Evolutionary conservation across 768 basidiomycete genomes (phyloP).

Genomic region (Naematelia aurantialba): DNA sequence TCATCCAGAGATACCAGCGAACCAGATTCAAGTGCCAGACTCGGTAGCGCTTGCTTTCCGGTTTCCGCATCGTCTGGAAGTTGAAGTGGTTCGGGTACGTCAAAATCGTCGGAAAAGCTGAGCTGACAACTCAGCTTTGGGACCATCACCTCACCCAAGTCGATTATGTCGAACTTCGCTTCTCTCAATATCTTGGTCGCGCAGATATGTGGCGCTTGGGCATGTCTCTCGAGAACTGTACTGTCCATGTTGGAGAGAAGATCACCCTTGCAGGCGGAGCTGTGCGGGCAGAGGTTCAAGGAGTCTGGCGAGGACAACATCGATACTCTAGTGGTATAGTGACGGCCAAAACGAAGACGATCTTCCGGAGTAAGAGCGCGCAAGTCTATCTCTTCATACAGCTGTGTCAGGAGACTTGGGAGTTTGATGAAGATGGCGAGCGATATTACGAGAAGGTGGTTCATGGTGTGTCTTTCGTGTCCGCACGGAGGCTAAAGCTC

Average conservation of each 20-base stretch:
- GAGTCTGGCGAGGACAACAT: constrained; percentile 63
- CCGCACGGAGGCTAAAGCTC: not conserved
- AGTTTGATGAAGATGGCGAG: constrained; percentile 93
- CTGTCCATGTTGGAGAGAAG: constrained; percentile 78
- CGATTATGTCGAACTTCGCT: constrained; percentile 71
- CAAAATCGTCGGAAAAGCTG: not conserved
- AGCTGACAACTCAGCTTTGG: constrained; percentile 42
- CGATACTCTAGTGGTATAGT: constrained; percentile 66
- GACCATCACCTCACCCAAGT: constrained; percentile 55
- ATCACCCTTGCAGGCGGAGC: constrained; percentile 78
- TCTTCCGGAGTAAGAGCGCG: constrained; percentile 86
- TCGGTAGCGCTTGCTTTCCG: constrained; percentile 39
- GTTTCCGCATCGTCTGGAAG: constrained; percentile 34
- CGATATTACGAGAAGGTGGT: constrained; percentile 96
- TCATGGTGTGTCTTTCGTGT: constrained; percentile 56
- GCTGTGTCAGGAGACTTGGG: constrained; percentile 93
- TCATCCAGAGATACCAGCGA: constrained; percentile 24
- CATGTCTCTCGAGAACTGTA: constrained; percentile 73
- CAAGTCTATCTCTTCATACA: constrained; percentile 92
- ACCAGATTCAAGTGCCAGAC: constrained; percentile 42
- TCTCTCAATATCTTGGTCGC: constrained; percentile 90
- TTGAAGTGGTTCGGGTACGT: constrained; percentile 34
- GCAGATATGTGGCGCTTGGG: constrained; percentile 95
- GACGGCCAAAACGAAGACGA: constrained; percentile 74
- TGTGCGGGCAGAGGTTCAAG: constrained; percentile 70